Conservation (phyloP, 1,284 basidiomycete species). For the Fomitopsis pinicola region DNA sequence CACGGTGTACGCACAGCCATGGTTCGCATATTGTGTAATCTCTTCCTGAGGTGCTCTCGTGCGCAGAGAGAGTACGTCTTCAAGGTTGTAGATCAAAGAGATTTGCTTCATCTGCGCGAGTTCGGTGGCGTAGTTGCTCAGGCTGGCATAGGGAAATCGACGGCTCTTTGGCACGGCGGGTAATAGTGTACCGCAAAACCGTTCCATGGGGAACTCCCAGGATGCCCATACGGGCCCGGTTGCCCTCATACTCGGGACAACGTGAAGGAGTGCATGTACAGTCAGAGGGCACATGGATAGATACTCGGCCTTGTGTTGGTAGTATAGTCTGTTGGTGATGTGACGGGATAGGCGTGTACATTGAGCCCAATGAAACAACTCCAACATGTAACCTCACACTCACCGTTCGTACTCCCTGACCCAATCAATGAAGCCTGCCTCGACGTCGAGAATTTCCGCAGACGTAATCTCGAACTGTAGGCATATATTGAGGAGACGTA, state of each 20-base stretch:
- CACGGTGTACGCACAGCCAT: not conserved
- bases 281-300: constrained; percentile 30
- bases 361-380: too few relatives aligned
- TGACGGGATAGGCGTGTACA: too few relatives aligned
- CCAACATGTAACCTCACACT: not conserved
- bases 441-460: constrained; percentile 29
- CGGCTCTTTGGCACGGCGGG: constrained; percentile 19
- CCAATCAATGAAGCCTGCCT: constrained; percentile 34
- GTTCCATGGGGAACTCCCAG: constrained; percentile 37
- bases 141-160: constrained; percentile 21
- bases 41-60: not conserved
- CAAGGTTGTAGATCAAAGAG: constrained; percentile 3
- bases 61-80: not conserved
- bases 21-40: not conserved
- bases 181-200: constrained; percentile 30
- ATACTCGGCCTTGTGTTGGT: constrained; percentile 25
- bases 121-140: constrained; percentile 20
- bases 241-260: constrained; percentile 26
- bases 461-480: constrained; percentile 34
- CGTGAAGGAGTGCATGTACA: constrained; percentile 33
- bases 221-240: constrained; percentile 33
- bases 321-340: constrained; percentile 26
- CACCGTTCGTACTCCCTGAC: constrained; percentile 40
- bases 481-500: constrained; percentile 34
- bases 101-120: constrained; percentile 8